Evolutionary conservation across 441 rosid genomes (phyloP), one percentile per base, ranked within the genome.

Genomic region (Syzygium malaccense): DNA sequence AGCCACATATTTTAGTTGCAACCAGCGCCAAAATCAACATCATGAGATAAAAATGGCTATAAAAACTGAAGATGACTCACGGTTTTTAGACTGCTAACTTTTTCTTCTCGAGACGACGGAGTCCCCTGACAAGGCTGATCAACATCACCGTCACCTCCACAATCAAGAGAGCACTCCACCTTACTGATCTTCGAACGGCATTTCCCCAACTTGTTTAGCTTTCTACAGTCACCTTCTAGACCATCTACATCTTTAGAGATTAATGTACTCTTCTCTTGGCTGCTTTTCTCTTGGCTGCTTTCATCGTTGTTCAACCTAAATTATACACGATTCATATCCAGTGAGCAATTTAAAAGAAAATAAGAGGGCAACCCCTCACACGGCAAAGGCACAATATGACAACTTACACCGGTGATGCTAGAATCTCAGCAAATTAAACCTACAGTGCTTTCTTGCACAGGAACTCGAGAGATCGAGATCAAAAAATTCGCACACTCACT

Each of bases 51-150:
- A 37, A 56, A 54, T 28, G 37, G 33, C 20, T 49, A 33, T 20
- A 45, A 60, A 26, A 86, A 56, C 49, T 41, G 13, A 28, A 19
- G 66, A 86, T 75, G n/a, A 92, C 99, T 93, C 85, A 96, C 99
- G 49, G 97, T 98, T 93, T 96, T 98, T 86, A 98, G 98, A 92
- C 96, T 98, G 96, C 98, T 96, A 86, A 98, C 95, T 93, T 95
- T 98, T 93, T 98, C 99, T 89, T 98, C 99, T 11, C 98, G 97
- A 53, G 96, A 93, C 5, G 96, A 94, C 83, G 94, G 55, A 90
- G 93, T 90, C 11, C 94, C 96, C 89, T 94, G 99, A 88, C 93
- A 91, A 87, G 92, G 92, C 90, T 91, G 96, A 87, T 96, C 99
- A 83, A 93, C 94, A 86, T 96, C 99, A 4, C 87, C 95, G 89